Base-by-base conservation (phyloP, 768 basidiomycete genomes). In the Kwoniella heveanensis region DNA sequence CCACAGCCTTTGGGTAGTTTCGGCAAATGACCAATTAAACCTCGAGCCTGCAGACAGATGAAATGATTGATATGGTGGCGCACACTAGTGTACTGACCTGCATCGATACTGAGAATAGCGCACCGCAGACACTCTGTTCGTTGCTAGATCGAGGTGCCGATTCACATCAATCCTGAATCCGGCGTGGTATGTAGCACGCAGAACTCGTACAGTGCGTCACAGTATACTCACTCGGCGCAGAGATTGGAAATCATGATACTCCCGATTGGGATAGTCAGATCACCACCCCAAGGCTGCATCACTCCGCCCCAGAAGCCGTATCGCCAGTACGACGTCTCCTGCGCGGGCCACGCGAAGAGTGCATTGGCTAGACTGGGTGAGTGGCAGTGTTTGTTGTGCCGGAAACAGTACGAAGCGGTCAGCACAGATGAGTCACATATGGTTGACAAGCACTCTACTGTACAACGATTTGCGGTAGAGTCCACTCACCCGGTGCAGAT, bases 181-280 rank as follows among this genome's bases (percentile, higher is more conserved):
- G n/a, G n/a, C n/a, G n/a, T n/a, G n/a, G n/a, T n/a, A n/a, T n/a
- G n/a, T n/a, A n/a, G n/a, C n/a, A n/a, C n/a, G n/a, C n/a, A n/a
- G n/a, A n/a, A n/a, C n/a, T 13, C 13, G 32, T 32, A 32, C 32
- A 6, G 32, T 32, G 13, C 7, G 32, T 73, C 63, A 47, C 73
- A 10, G 61, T 54, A 21, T 71, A 71, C 72, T 66, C 47, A 69
- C 73, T 68, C 65, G 8, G 52, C 55, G 50, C 72, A 67, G 8
- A 74, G 56, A 49, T 72, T 74, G n/a, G 70, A 67, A 17, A 77
- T 67, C 57, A 66, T 48, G 48, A 70, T 57, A 1, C 44, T 54
- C 0, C 64, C 68, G n/a, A 70, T 56, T 0, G 49, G 52, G 19
- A 57, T 54, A 2, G 61, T 67, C n/a, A 72, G 62, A 53, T 76